Conservation (phyloP, 2,329 filamentous ascomycete species). For the Fusarium floridanum region DNA sequence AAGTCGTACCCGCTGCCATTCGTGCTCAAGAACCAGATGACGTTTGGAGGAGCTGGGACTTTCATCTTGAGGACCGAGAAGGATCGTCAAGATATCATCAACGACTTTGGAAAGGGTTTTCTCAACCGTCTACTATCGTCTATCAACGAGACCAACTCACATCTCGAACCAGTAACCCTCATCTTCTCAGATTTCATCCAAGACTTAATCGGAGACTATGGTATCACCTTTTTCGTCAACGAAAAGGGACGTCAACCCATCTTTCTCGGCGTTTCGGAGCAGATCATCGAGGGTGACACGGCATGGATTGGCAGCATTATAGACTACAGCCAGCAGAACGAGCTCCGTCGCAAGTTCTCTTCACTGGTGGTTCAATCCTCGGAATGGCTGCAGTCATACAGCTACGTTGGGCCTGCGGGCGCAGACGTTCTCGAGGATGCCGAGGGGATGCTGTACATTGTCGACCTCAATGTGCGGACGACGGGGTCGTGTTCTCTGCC, state of each 20-base stretch:
- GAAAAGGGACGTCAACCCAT: constrained; percentile 39
- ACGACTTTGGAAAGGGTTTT: constrained; percentile 44
- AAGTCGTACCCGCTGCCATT: constrained; percentile 47
- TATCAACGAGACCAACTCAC: constrained; percentile 47
- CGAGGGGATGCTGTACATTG: constrained; percentile 42
- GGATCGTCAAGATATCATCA: constrained; percentile 43
- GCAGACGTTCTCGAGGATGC: constrained; percentile 50
- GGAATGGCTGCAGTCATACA: constrained; percentile 45
- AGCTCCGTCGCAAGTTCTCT: constrained; percentile 46
- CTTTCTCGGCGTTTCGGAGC: constrained; percentile 52
- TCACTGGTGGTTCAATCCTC: constrained; percentile 41
- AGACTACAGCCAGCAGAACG: constrained; percentile 47
- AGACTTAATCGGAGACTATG: constrained; percentile 50
- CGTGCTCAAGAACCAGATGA: constrained; percentile 55
- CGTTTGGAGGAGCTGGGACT: constrained; percentile 53
- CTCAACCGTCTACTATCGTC: constrained; percentile 48
- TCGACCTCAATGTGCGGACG: constrained; percentile 52
- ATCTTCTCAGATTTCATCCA: constrained; percentile 50
- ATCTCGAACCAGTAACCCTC: constrained; percentile 50
- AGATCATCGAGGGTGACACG: constrained; percentile 50
- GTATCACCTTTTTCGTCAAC: constrained; percentile 52
- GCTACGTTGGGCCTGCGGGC: constrained; percentile 51
- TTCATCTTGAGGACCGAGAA: constrained; percentile 47
- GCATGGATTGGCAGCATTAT: constrained; percentile 54
- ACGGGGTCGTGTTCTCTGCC: constrained; percentile 50